These are phyloP conservation scores for Corylus heterophylla DNA, from an alignment of 306 rosid species.

Conservation along the genomic window DNA sequence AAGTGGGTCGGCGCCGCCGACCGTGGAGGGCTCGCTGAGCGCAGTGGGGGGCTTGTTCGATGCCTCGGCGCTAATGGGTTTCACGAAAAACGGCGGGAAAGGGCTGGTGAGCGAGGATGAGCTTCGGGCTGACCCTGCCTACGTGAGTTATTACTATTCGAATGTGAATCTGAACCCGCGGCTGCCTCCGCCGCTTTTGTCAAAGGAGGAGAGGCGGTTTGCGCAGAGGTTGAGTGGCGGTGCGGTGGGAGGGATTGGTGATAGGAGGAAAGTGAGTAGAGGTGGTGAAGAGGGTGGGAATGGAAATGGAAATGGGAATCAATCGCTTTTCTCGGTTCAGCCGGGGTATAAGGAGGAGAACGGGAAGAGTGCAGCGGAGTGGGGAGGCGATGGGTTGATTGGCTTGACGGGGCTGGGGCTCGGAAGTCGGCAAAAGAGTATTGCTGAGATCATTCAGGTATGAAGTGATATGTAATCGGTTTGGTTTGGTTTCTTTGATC, in stretches of 20 bases:
- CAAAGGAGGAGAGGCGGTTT: constrained; percentile 90
- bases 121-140: constrained; percentile 92
- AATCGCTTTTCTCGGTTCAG: constrained; percentile 62
- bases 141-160: constrained; percentile 66
- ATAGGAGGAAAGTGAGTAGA: constrained; percentile 61
- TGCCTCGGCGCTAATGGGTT: constrained; percentile 33
- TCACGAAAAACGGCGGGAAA: constrained; percentile 38
- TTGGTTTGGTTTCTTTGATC: constrained; percentile 7
- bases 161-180: constrained; percentile 86
- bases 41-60: constrained; percentile 66
- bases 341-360: constrained; percentile 77
- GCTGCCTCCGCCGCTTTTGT: constrained; percentile 81
- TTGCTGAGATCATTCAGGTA: constrained; percentile 95
- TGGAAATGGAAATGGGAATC: constrained; percentile 39
- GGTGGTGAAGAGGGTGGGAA: constrained; percentile 48
- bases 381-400: constrained; percentile 84
- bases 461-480: background rate
- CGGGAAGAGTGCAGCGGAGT: constrained; percentile 56
- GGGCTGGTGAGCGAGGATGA: constrained; percentile 76
- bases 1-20: constrained; percentile 96
- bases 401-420: constrained; percentile 88
- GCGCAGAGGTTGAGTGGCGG: constrained; percentile 74
- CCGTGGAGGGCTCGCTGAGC: constrained; percentile 75
- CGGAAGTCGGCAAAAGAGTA: constrained; percentile 76
- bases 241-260: constrained; percentile 80